Evolutionary conservation across 768 basidiomycete genomes (phyloP).

Genomic region (Crucibulum laeve): DNA sequence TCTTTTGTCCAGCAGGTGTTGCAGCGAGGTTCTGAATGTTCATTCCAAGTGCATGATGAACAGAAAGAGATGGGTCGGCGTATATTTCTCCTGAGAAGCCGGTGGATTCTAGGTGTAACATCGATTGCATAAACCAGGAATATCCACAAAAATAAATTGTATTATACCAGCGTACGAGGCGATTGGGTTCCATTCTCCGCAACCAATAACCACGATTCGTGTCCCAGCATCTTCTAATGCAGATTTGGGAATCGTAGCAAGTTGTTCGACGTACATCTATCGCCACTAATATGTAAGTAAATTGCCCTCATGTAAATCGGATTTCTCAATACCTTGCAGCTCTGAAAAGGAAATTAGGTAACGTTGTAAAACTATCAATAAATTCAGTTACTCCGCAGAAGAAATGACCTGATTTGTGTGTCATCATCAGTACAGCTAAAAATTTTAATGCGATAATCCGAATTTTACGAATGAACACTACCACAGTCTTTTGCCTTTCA

Average conservation of each 20-base stretch:
- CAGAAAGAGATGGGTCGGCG: conserved; percentile 55
- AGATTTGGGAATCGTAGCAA: conserved; percentile 36
- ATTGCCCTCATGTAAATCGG: neutral
- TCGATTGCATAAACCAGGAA: neutral
- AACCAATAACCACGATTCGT: conserved; percentile 51
- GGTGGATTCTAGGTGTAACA: conserved; percentile 32
- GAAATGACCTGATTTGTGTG: conserved; percentile 47
- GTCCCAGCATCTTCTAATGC: conserved; percentile 33
- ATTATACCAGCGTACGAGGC: conserved; percentile 39
- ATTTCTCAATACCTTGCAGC: conserved; percentile 33
- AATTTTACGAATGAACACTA: conserved; percentile 59
- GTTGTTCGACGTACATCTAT: conserved; percentile 44
- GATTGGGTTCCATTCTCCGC: conserved; percentile 54
- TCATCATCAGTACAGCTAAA: neutral
- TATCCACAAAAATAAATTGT: neutral
- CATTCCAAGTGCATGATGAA: conserved; percentile 64
- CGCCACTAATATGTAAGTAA: neutral
- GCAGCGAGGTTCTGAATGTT: conserved; percentile 38
- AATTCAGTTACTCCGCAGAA: conserved; percentile 52
- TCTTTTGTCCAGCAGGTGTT: conserved; percentile 41
- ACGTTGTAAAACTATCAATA: neutral
- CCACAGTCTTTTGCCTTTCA: conserved; percentile 43
- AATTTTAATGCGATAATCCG: neutral
- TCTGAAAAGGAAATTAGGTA: conserved; percentile 15
- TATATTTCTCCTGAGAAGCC: conserved; percentile 47